Percentiles rank a stretch among this genome's conserved stretches.
Evolutionary conservation across 2,329 filamentous ascomycete genomes (phyloP).

Genomic region (Fusarium sp.): DNA sequence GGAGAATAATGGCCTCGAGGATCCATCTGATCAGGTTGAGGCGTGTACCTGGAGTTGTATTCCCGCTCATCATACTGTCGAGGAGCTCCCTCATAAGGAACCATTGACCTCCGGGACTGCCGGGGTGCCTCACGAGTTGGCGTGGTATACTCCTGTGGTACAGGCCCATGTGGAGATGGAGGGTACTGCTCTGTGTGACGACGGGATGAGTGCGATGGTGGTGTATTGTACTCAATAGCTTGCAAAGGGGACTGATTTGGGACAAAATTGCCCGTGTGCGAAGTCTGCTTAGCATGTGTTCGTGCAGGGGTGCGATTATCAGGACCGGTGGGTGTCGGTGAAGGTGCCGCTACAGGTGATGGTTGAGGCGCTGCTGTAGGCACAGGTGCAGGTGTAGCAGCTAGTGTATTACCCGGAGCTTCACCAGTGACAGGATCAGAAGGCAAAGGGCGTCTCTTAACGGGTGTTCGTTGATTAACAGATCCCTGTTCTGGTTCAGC

Average conservation of each 20-base stretch:
- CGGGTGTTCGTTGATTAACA: constrained; percentile 67
- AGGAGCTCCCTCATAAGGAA: constrained; percentile 55
- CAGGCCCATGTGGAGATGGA: constrained; percentile 49
- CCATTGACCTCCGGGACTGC: constrained; percentile 53
- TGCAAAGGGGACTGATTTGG: constrained; percentile 68
- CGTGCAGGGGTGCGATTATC: constrained; percentile 65
- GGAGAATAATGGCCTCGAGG: constrained; percentile 54
- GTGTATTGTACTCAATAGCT: constrained; percentile 63
- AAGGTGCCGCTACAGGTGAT: constrained; percentile 44
- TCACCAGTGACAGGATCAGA: constrained; percentile 78
- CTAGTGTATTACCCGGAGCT: constrained; percentile 51
- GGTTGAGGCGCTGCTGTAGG: constrained; percentile 10
- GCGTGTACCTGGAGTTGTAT: constrained; percentile 51
- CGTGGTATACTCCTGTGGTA: constrained; percentile 40
- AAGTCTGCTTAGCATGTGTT: constrained; percentile 58
- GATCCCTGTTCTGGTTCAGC: constrained; percentile 56
- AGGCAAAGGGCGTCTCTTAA: constrained; percentile 88
- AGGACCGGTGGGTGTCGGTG: constrained; percentile 51
- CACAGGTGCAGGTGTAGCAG: constrained; percentile 18
- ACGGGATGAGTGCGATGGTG: constrained; percentile 53
- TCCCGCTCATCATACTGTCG: constrained; percentile 56
- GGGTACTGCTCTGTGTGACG: constrained; percentile 57
- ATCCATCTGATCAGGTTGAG: constrained; percentile 57
- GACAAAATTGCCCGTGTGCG: constrained; percentile 56
- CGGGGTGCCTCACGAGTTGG: constrained; percentile 45